Conservation (phyloP, 2,329 filamentous ascomycete genomes). For the Arthrocladium fulminans region DNA sequence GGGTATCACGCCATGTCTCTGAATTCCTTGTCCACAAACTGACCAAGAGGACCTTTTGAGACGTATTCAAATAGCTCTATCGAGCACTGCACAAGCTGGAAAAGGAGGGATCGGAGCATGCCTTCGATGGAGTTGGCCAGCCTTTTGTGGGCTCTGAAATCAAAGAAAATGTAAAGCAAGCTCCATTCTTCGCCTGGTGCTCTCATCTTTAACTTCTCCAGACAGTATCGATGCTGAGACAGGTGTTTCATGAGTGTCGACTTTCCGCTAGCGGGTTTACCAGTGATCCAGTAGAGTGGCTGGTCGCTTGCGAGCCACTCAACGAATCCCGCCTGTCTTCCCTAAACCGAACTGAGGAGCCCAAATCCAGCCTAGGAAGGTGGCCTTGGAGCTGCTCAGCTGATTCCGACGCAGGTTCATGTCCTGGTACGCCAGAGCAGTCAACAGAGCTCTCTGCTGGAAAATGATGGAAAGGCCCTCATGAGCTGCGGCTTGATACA, state of each 20-base stretch:
- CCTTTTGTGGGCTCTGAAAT: constrained; percentile 1
- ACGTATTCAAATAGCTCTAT: not conserved
- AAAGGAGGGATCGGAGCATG: not conserved
- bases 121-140: not conserved
- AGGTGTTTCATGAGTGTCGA: constrained; percentile 31
- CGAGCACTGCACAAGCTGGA: not conserved
- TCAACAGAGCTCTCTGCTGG: too few species aligned
- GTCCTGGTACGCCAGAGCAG: not conserved
- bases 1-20: not conserved
- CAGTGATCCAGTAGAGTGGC: constrained; percentile 33
- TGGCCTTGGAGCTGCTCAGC: too few species aligned
- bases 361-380: too few species aligned
- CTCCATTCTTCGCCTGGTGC: not conserved
- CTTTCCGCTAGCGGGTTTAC: constrained; percentile 36
- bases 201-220: not conserved
- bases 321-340: not conserved
- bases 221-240: not conserved
- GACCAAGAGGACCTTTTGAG: not conserved
- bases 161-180: not conserved
- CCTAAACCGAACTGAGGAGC: not conserved
- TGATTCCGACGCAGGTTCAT: not conserved
- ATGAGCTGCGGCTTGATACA: too few species aligned
- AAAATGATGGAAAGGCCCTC: too few species aligned
- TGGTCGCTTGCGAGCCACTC: constrained; percentile 37
- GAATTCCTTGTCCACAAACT: not conserved